Evolutionary conservation across 768 basidiomycete species (phyloP).

Genomic region (Boletus sp.): DNA sequence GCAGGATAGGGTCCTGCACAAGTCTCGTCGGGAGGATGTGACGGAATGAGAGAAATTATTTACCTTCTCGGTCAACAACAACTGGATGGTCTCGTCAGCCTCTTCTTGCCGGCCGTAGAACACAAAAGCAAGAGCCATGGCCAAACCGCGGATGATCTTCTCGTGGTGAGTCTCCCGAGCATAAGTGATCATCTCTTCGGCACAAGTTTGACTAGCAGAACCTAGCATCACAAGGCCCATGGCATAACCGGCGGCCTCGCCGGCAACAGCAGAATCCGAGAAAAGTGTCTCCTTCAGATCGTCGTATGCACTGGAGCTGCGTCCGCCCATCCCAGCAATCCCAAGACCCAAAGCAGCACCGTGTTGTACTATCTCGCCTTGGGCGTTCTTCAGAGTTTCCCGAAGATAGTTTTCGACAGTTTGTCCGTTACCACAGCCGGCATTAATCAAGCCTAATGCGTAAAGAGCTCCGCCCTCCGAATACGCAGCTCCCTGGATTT

Average conservation of each 20-base stretch:
- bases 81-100: slow-evolving; percentile 80
- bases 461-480: slow-evolving; percentile 97
- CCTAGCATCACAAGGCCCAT: slow-evolving; percentile 99
- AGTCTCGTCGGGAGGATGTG: slow-evolving; percentile 2
- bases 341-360: slow-evolving; percentile 97
- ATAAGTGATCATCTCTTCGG: slow-evolving; percentile 95
- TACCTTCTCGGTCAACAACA: slow-evolving; percentile 85
- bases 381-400: slow-evolving; percentile 70
- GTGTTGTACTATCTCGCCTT: slow-evolving; percentile 90
- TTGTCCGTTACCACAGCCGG: slow-evolving; percentile 73
- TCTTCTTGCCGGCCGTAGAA: slow-evolving; percentile 92
- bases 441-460: slow-evolving; percentile 92
- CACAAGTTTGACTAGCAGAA: slow-evolving; percentile 74
- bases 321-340: slow-evolving; percentile 91
- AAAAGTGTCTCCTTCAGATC: slow-evolving; percentile 87
- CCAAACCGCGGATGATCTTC: slow-evolving; percentile 96
- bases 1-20: slow-evolving; percentile 86
- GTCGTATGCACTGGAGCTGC: slow-evolving; percentile 86
- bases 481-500: slow-evolving; percentile 76
- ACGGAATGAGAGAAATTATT: slow-evolving; percentile 3
- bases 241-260: slow-evolving; percentile 93
- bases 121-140: slow-evolving; percentile 89
- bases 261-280: slow-evolving; percentile 92
- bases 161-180: slow-evolving; percentile 98
- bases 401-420: slow-evolving; percentile 76